These are phyloP conservation scores for Fraxinus pennsylvanica DNA, from an alignment of 257 asterid species.

Conservation along the genomic window DNA sequence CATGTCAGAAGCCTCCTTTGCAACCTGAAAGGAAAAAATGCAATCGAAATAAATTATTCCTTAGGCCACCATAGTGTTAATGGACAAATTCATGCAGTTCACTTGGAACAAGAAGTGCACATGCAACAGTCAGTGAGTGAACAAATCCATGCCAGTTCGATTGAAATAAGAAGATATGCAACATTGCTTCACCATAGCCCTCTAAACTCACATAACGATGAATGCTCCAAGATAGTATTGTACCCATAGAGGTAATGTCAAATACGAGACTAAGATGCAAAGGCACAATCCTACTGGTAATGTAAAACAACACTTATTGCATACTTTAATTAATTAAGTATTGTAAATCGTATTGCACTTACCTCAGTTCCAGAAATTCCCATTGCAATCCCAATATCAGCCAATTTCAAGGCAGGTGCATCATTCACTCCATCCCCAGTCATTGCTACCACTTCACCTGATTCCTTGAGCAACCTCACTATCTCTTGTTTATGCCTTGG, in stretches of 20 bases:
- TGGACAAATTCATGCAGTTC: neutral
- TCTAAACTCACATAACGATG: neutral
- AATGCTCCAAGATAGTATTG: neutral
- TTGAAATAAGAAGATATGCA: neutral
- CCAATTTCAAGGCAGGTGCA: slow-evolving; percentile 93
- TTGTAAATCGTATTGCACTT: neutral
- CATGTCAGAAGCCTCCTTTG: slow-evolving; percentile 99
- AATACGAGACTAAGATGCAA: too few relatives aligned
- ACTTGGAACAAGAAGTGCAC: neutral
- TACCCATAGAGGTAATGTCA: neutral
- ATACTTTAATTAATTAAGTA: slow-evolving; percentile 1
- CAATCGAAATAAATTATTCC: neutral
- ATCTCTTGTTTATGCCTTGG: slow-evolving; percentile 98
- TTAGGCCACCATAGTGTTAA: slow-evolving; percentile 4
- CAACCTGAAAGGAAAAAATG: slow-evolving; percentile 56
- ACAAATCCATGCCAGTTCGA: neutral
- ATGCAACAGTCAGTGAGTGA: neutral
- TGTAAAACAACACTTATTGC: neutral
- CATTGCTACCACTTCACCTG: slow-evolving; percentile 98
- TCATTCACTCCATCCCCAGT: slow-evolving; percentile 99
- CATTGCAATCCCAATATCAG: slow-evolving; percentile 99
- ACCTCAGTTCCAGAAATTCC: slow-evolving; percentile 99
- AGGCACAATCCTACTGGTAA: too few relatives aligned
- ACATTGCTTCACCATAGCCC: neutral
- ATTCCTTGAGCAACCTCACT: slow-evolving; percentile 94